Evolutionary conservation across 306 rosid genomes (phyloP).

Genomic region (Castanospermum australe): DNA sequence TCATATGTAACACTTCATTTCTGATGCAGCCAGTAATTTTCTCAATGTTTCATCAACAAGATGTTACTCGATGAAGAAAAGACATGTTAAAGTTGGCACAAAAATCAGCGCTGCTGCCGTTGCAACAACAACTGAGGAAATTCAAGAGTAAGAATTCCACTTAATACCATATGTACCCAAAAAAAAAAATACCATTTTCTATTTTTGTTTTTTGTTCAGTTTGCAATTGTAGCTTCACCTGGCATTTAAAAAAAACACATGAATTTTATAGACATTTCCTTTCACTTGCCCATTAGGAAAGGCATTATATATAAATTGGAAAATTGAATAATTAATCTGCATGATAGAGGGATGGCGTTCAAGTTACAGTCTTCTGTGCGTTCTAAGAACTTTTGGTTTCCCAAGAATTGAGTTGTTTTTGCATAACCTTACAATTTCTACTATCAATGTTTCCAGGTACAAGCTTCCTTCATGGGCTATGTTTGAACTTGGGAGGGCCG

Average conservation of each 20-base stretch:
- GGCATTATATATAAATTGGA: background rate
- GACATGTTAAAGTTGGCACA: constrained; percentile 39
- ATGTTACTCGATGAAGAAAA: constrained; percentile 35
- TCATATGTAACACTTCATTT: constrained; percentile 14
- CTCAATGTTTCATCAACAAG: constrained; percentile 47
- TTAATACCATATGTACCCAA: too few species aligned
- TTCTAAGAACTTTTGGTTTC: background rate
- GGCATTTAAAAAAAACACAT: background rate
- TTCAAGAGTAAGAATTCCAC: constrained; percentile 61
- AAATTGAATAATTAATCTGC: background rate
- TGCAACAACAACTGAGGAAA: constrained; percentile 48
- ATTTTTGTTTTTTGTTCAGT: background rate
- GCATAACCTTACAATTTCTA: background rate
- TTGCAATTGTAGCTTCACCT: background rate
- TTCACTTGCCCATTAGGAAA: background rate
- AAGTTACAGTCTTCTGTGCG: background rate
- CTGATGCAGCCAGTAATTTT: constrained; percentile 57
- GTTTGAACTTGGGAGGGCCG: constrained; percentile 82
- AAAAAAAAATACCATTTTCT: too few species aligned
- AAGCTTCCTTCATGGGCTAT: constrained; percentile 86
- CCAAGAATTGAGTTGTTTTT: background rate
- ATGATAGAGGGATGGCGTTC: background rate
- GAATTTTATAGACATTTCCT: background rate
- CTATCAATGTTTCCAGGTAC: constrained; percentile 43
- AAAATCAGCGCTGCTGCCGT: constrained; percentile 57